Percentiles rank a stretch among this genome's conserved stretches.
These are phyloP conservation scores for Tylopilus orsonianus DNA, from an alignment of 1,284 basidiomycete species.

Conservation along the genomic window DNA sequence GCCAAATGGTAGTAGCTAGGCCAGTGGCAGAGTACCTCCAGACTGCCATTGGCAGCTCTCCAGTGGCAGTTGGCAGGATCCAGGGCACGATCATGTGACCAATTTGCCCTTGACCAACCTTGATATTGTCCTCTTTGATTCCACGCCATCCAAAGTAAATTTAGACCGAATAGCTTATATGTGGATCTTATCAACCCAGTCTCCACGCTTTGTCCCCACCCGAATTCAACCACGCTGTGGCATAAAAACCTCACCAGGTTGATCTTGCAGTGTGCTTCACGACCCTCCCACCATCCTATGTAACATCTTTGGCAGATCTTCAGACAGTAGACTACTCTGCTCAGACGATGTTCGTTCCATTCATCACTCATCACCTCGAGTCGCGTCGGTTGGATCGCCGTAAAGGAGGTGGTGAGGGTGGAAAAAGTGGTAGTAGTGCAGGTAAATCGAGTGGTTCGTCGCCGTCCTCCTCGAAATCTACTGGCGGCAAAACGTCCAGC, in stretches of 20 bases:
- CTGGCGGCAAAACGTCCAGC: slow-evolving; percentile 20
- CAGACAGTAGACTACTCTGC: not conserved
- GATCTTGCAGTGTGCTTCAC: too few relatives aligned
- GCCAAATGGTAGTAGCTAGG: too few relatives aligned
- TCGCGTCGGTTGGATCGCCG: slow-evolving; percentile 19
- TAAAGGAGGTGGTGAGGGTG: slow-evolving; percentile 33
- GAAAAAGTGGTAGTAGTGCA: slow-evolving; percentile 25
- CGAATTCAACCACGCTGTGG: not conserved
- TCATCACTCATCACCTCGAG: slow-evolving; percentile 22
- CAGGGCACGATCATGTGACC: too few relatives aligned
- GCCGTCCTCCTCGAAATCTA: slow-evolving; percentile 2
- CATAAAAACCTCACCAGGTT: not conserved
- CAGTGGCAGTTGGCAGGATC: too few relatives aligned
- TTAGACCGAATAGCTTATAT: too few relatives aligned
- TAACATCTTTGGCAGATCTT: not conserved
- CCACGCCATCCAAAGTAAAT: too few relatives aligned
- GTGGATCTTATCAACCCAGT: too few relatives aligned
- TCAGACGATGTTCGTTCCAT: slow-evolving; percentile 36
- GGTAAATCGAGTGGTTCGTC: slow-evolving; percentile 15
- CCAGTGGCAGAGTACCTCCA: too few relatives aligned
- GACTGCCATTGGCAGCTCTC: too few relatives aligned
- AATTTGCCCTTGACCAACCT: too few relatives aligned
- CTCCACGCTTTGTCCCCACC: too few relatives aligned
- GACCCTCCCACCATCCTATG: not conserved
- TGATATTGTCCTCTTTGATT: too few relatives aligned